Percentiles rank a stretch among this genome's conserved stretches.
Evolutionary conservation across 2,329 filamentous ascomycete species (phyloP).

Genomic region (Aureobasidium leucospermi): DNA sequence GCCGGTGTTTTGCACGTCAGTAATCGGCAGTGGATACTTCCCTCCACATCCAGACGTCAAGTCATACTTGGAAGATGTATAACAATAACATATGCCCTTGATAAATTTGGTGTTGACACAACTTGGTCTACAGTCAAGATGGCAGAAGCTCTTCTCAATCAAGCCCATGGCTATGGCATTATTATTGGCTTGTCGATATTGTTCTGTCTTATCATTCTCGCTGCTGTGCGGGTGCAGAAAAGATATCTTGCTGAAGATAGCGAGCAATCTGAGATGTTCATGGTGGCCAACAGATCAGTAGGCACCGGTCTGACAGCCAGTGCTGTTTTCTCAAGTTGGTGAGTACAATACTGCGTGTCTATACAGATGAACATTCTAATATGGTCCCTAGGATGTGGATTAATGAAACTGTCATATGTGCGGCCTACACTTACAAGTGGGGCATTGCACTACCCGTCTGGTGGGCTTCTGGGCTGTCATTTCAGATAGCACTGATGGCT

Average conservation of each 20-base stretch:
- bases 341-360: background rate
- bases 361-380: background rate
- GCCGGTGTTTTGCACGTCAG: slow-evolving; percentile 12
- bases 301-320: slow-evolving; percentile 25
- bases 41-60: background rate
- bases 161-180: slow-evolving; percentile 38
- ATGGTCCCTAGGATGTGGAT: slow-evolving; percentile 33
- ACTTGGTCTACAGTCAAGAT: slow-evolving; percentile 10
- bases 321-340: slow-evolving; percentile 28
- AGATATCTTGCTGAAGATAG: slow-evolving; percentile 36
- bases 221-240: slow-evolving; percentile 40
- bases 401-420: slow-evolving; percentile 35
- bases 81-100: background rate
- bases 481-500: slow-evolving; percentile 46
- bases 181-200: slow-evolving; percentile 42
- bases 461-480: slow-evolving; percentile 35
- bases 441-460: slow-evolving; percentile 24
- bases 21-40: background rate
- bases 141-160: slow-evolving; percentile 25
- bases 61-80: background rate
- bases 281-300: slow-evolving; percentile 28
- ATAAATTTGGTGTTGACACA: background rate
- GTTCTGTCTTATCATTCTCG: slow-evolving; percentile 42
- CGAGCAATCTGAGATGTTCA: slow-evolving; percentile 40
- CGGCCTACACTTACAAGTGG: slow-evolving; percentile 29